phyloP scores from a whole-genome alignment of 768 basidiomycete genomes.

The Collybia sordida region DNA sequence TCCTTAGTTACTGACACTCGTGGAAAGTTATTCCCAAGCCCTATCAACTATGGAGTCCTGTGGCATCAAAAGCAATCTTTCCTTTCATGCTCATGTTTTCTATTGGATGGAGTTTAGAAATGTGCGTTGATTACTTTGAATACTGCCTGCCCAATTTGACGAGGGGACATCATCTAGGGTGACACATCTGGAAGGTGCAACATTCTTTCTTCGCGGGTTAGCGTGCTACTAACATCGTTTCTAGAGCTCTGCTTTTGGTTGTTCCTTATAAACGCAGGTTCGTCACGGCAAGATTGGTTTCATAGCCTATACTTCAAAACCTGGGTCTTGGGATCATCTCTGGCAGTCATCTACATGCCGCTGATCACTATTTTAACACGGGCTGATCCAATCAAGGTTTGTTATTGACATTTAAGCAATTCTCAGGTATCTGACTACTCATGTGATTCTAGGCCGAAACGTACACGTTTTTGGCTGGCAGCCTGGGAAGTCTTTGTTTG shows the following conservation, averaged over 20 bases:
- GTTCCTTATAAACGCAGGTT: slow-evolving; percentile 69
- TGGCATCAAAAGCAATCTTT: slow-evolving; percentile 49
- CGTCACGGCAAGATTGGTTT: slow-evolving; percentile 75
- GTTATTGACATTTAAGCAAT: slow-evolving; percentile 14
- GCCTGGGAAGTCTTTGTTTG: slow-evolving; percentile 63
- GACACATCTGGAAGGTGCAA: slow-evolving; percentile 74
- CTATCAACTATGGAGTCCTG: slow-evolving; percentile 50
- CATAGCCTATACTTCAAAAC: slow-evolving; percentile 68
- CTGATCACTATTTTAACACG: slow-evolving; percentile 66
- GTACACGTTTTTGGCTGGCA: slow-evolving; percentile 67
- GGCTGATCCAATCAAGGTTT: slow-evolving; percentile 55
- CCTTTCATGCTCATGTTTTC: slow-evolving; percentile 67
- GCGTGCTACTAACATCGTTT: slow-evolving; percentile 5
- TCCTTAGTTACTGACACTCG: slow-evolving; percentile 1
- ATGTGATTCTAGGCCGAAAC: slow-evolving; percentile 58
- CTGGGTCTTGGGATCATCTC: slow-evolving; percentile 65
- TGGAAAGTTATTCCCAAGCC: slow-evolving; percentile 65
- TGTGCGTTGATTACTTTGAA: slow-evolving; percentile 44
- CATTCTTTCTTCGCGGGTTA: not conserved
- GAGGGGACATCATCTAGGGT: slow-evolving; percentile 42
- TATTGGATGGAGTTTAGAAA: slow-evolving; percentile 71
- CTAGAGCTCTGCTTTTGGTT: slow-evolving; percentile 87
- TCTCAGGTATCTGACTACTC: slow-evolving; percentile 3
- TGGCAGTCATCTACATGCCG: slow-evolving; percentile 68
- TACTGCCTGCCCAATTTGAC: not conserved